Evolutionary conservation across 139 green algal genomes (phyloP).

Genomic region (Picochlorum sp.): DNA sequence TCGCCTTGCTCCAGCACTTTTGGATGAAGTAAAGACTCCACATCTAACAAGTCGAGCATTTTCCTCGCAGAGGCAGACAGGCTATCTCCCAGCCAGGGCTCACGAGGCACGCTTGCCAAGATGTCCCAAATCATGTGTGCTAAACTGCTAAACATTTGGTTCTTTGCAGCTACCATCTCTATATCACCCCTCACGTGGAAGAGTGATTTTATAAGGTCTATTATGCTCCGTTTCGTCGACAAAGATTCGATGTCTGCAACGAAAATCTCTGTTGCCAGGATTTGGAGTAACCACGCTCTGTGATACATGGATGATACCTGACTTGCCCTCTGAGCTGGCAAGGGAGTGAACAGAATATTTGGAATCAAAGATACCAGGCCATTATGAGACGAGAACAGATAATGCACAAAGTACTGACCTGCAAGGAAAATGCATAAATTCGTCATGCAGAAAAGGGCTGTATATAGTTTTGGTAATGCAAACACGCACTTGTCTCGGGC

Average conservation of each 20-base stretch:
- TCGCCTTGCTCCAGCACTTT: conserved; percentile 15
- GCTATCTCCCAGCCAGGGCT: conserved; percentile 17
- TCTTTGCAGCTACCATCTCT: background rate
- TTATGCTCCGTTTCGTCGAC: background rate
- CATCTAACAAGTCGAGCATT: conserved; percentile 26
- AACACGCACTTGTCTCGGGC: conserved; percentile 13
- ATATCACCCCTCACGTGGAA: background rate
- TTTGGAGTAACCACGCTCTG: conserved; percentile 39
- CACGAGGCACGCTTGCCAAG: background rate
- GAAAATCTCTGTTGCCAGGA: conserved; percentile 19
- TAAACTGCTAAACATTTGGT: conserved; percentile 2
- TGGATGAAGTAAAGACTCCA: conserved; percentile 16
- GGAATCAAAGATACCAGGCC: conserved; percentile 20
- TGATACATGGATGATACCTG: conserved; percentile 31
- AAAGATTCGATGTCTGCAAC: conserved; percentile 15
- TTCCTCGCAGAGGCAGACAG: conserved; percentile 8
- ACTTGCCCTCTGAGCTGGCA: conserved; percentile 6
- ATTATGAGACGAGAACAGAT: conserved; percentile 22
- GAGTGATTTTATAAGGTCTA: background rate
- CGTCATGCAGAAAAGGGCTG: too few relatives aligned
- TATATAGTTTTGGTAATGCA: background rate
- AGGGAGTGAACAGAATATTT: conserved; percentile 8
- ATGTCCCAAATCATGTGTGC: conserved; percentile 14
- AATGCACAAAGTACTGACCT: conserved; percentile 17
- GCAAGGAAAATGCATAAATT: background rate